Percentiles rank a stretch among this genome's conserved stretches.
phyloP scores from a whole-genome alignment of 78 protist species.

The Cavenderia fasciculata region DNA sequence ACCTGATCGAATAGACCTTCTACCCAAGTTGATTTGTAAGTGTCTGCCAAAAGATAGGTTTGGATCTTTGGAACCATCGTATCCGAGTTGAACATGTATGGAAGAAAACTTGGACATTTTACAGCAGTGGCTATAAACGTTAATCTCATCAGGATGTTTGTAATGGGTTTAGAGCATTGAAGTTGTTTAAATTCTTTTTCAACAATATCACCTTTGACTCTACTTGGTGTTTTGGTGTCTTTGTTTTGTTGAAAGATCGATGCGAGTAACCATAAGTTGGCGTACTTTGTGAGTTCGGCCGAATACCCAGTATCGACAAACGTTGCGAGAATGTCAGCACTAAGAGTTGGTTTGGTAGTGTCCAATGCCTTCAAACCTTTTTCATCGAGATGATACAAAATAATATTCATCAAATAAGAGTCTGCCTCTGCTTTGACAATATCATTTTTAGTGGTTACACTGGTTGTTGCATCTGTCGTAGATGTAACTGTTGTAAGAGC shows the following conservation, averaged over 20 bases:
- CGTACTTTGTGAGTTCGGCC: background rate
- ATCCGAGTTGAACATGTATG: slow-evolving; percentile 6
- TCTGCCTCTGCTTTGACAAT: background rate
- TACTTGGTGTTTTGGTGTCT: background rate
- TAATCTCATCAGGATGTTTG: background rate
- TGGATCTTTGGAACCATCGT: background rate
- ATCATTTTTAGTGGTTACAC: background rate
- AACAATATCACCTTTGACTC: background rate
- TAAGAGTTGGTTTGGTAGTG: background rate
- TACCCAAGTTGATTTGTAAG: slow-evolving; percentile 2
- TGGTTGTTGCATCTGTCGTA: background rate
- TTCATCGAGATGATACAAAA: slow-evolving; percentile 2
- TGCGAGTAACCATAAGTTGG: background rate
- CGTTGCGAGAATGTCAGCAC: background rate
- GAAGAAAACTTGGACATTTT: background rate
- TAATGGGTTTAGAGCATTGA: background rate
- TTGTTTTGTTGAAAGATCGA: background rate
- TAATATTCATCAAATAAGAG: background rate
- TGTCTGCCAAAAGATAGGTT: slow-evolving; percentile 3
- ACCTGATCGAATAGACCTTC: background rate
- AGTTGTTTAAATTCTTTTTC: background rate
- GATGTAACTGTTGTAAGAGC: background rate
- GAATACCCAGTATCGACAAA: background rate
- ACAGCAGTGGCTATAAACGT: background rate
- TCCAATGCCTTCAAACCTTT: slow-evolving; percentile 13